phyloP scores from a whole-genome alignment of 345 rosid species.

The Eucalyptus curtisii region DNA sequence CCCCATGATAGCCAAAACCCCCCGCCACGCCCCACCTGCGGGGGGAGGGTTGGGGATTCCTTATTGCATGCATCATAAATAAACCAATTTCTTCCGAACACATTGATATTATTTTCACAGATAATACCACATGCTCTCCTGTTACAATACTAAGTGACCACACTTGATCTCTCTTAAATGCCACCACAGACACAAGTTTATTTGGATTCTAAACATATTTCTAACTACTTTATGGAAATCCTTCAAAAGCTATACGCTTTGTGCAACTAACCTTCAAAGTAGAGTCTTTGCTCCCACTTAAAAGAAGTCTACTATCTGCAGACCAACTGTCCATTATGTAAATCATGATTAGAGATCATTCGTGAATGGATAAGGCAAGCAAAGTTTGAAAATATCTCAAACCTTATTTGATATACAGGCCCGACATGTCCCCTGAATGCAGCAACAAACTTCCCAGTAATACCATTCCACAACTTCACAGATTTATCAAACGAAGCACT shows the following conservation, averaged over 20 bases:
- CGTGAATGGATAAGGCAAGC: not conserved
- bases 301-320: constrained; percentile 89
- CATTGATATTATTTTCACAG: not conserved
- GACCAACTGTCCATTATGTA: constrained; percentile 64
- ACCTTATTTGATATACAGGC: constrained; percentile 91
- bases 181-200: not conserved
- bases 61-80: not conserved
- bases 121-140: not conserved
- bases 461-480: constrained; percentile 88
- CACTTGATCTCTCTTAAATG: not conserved
- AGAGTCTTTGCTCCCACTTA: constrained; percentile 96
- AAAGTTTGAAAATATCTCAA: not conserved
- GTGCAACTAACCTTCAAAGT: constrained; percentile 61
- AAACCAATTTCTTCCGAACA: not conserved
- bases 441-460: constrained; percentile 76
- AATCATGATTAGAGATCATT: not conserved
- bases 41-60: not conserved
- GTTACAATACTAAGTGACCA: not conserved
- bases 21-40: too few species aligned
- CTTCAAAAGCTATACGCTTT: not conserved
- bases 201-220: not conserved
- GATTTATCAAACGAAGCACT: constrained; percentile 97
- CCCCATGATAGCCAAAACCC: not conserved
- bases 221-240: not conserved
- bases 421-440: constrained; percentile 90